Base-by-base conservation (phyloP, 208 protist species). In the Wallacemonas sp. region DNA sequence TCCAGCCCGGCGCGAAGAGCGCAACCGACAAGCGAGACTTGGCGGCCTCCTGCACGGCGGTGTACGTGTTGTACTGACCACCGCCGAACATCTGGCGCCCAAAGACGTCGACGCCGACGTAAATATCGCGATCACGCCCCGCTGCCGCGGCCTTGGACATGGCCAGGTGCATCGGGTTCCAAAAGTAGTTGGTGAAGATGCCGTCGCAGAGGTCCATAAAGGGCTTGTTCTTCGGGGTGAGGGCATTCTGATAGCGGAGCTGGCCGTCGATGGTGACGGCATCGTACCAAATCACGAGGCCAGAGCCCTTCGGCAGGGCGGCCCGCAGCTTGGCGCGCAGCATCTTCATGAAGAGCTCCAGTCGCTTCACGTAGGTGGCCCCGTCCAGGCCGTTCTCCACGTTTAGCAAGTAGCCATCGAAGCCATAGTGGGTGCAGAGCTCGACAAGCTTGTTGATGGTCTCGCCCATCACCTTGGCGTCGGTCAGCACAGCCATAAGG, bases 351-450 rank as follows among this genome's bases (percentile, higher is more conserved):
- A 94, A 94, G 22, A 79, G 49, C 7, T 82, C 48, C 7, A 94
- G 67, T 2, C 79, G 74, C 50, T 87, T 77, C 33, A 81, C 77
- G 36, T 84, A 28, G 8, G 8, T 68, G 46, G 55, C 12, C 31
- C 20, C n/a, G 5, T 74, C 70, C 25, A 92, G 32, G 38, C 18
- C 11, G 49, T 71, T 84, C 73, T 98, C 95, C 42, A 97, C 79
- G 75, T 98, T 98, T 16, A 98, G 38, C 11, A 98, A 73, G 67
- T 94, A 98, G 10, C 95, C 95, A 69, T 98, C 93, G 63, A 98
- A 98, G 32, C 77, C 70, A 68, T 94, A 92, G 25, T 75, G 41
- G 16, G 87, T 63, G 48, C 74, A 81, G 8, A 98, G 46, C 7
- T 75, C 54, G 2, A 88, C 76, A 0, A 98, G 68, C 18, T 82